Base-by-base conservation (phyloP, 495 filamentous ascomycete genomes). In the Pyronema omphalodes region DNA sequence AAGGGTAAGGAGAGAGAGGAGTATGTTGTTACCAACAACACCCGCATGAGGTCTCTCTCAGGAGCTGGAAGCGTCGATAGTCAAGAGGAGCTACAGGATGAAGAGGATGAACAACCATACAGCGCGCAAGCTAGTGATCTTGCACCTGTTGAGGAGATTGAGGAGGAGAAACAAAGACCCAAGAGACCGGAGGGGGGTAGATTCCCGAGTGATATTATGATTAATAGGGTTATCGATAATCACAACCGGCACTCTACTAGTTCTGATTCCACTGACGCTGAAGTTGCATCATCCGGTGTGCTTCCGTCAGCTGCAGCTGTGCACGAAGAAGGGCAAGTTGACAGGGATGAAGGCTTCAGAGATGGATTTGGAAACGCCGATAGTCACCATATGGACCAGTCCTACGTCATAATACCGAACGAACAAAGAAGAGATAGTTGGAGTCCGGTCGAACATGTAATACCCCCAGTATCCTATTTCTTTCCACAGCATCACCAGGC, bases 1-100 rank as follows among this genome's bases (percentile, higher is more conserved):
- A 86, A 80, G n/a, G 86, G 88, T 23, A 83, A 93, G 61, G 88
- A 93, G 53, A 80, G 88, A 2, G 83, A 82, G 62, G 86, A 82
- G 14, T 95, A 88, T 60, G 84, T 95, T 52, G 43, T 37, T 45
- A 18, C 47, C 37, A 17, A 36, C 49, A 43, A 56, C 37, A 17
- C 51, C 53, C 23, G 41, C 55, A 14, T 55, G 56, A 47, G 52
- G 37, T 33, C n/a, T 2, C 35, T 14, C 37, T 39, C 53, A 5
- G 37, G 23, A 5, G 23, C 23, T 1, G 23, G 23, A 5, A 29
- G 23, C 5, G 58, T 54, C 33, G 60, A 62, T 19, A 14, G 19
- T 19, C 15, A 39, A 6, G 51, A 44, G 41, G 59, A 29, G 1
- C 5, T 29, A 29, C 23, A 60, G 46, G 62, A 65, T 43, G 62